Evolutionary conservation across 2,329 filamentous ascomycete species (phyloP).

Genomic region (Pseudogymnoascus destructans): DNA sequence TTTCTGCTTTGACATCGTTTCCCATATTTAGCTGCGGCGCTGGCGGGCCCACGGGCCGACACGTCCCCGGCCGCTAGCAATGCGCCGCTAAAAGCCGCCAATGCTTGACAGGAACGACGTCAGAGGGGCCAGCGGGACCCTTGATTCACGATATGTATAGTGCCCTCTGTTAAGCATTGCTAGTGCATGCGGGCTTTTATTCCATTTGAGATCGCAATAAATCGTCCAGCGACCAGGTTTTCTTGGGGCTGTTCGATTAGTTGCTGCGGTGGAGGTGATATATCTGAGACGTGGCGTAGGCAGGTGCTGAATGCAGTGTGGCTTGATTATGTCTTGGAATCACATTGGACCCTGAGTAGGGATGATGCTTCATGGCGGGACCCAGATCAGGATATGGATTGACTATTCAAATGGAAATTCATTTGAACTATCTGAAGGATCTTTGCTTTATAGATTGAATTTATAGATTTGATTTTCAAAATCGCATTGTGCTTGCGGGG

Average conservation of each 20-base stretch:
- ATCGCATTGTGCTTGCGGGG: background rate
- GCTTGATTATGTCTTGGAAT: background rate
- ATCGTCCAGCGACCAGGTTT: background rate
- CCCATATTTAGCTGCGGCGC: background rate
- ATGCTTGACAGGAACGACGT: background rate
- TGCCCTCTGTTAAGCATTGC: background rate
- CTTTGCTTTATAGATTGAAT: background rate
- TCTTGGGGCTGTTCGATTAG: background rate
- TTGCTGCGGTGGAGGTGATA: background rate
- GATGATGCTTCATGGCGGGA: background rate
- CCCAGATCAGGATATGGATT: background rate
- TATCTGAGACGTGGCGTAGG: background rate
- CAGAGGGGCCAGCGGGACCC: background rate
- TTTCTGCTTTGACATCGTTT: background rate
- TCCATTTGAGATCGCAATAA: slow-evolving; percentile 4
- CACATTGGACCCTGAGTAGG: background rate
- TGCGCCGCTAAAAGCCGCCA: background rate
- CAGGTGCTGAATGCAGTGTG: background rate
- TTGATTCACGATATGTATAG: background rate
- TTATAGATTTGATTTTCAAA: background rate
- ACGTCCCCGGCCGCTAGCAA: background rate
- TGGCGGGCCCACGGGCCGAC: background rate
- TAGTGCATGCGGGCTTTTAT: slow-evolving; percentile 1
- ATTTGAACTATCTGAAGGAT: background rate
- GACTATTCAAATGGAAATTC: background rate